These are phyloP conservation scores for Scheffersomyces lignicola DNA, from an alignment of 1,139 yeast species.

Conservation along the genomic window DNA sequence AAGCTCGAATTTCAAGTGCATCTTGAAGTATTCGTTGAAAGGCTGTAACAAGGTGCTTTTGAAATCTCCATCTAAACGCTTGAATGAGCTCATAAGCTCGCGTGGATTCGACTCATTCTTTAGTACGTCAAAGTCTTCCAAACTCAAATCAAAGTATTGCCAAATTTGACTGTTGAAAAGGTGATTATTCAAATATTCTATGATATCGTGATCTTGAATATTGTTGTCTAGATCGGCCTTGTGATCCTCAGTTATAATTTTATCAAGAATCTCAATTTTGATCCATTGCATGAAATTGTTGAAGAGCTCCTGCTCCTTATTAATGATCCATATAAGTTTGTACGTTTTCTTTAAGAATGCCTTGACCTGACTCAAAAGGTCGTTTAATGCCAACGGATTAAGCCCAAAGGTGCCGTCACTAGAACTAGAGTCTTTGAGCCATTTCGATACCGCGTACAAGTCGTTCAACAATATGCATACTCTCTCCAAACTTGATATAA, in stretches of 20 bases:
- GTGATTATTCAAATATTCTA: slow-evolving; percentile 29
- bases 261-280: slow-evolving; percentile 35
- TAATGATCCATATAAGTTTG: slow-evolving; percentile 45
- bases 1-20: not conserved
- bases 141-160: slow-evolving; percentile 24
- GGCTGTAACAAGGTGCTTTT: not conserved
- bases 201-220: slow-evolving; percentile 20
- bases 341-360: slow-evolving; percentile 36
- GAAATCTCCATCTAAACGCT: not conserved
- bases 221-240: slow-evolving; percentile 5
- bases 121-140: slow-evolving; percentile 17
- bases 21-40: not conserved
- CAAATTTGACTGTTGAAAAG: slow-evolving; percentile 26
- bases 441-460: slow-evolving; percentile 44
- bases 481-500: slow-evolving; percentile 61
- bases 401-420: slow-evolving; percentile 1
- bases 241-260: slow-evolving; percentile 37
- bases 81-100: not conserved
- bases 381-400: slow-evolving; percentile 2
- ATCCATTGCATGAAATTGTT: slow-evolving; percentile 54
- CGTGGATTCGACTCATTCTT: not conserved
- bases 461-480: slow-evolving; percentile 50
- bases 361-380: slow-evolving; percentile 19
- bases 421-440: slow-evolving; percentile 25
- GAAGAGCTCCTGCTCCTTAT: slow-evolving; percentile 54